Base-by-base conservation (phyloP, 192 early-diverging fungal genomes). In the Backusella circina region DNA sequence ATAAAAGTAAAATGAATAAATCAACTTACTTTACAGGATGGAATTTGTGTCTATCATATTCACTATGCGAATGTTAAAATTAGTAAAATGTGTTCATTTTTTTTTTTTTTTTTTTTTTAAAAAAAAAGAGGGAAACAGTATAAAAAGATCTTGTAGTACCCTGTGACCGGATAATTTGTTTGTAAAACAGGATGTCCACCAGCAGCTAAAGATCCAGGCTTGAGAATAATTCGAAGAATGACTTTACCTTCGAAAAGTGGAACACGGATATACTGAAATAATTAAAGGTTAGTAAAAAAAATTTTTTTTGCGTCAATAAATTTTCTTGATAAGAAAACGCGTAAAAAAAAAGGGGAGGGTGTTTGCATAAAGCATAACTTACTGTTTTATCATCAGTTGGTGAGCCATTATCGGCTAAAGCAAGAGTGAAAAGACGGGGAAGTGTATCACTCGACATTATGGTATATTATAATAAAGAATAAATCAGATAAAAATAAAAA, bases 131-230 rank as follows among this genome's bases (percentile, higher is more conserved):
- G 77, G 75, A 57, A 79, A 84, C 76, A 72, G 54, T 50, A 73
- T 36, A 38, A 28, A 61, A 61, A 61, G 26, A 61, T 57, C 51
- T 57, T 57, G 72, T 77, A 80, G 70, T 86, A 93, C 85, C 91
- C 94, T 65, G 90, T 77, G 26, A 90, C 78, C 3, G 95, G 95
- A 87, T 96, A 95, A 82, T 99, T 99, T 47, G 94, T 96, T 75
- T 89, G 85, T 36, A 99, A 80, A n/a, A 88, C 79, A 5, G 95
- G 86, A 32, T 87, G 21, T 28, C 71, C 84, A 61, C 87, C 86
- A 21, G 92, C 90, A n/a, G 94, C 90, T 23, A 89, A 77, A 6
- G 93, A 88, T 33, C 96, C 96, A 36, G 93, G 86, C 54, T 90
- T 89, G 21, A 97, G 79, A 61, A 93, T 88, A 84, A 97, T 94